Evolutionary conservation across 352 stramenopile species (phyloP), one percentile per base, ranked within the genome.

Genomic region (Phytophthora citricola): DNA sequence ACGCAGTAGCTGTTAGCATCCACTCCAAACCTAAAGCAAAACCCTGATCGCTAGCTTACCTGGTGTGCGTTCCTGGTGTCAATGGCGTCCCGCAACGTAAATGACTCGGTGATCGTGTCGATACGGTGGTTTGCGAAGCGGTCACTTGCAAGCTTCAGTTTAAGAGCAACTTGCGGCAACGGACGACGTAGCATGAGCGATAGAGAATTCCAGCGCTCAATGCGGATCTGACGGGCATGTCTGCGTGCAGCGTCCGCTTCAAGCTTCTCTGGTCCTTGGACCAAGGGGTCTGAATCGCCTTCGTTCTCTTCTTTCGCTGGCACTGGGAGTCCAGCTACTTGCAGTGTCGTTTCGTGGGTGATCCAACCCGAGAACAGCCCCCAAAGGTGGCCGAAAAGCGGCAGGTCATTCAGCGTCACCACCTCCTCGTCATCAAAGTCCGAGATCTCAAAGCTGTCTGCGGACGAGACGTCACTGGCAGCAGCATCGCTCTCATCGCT

Each of bases 341-440:
- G 15, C 12, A 93, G 52, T 5, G 69, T 90, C 4, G 86, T 92
- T 27, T 92, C 77, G 40, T 92, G 81, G 7, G 82, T 92, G 50
- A 90, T 80, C 88, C 85, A 91, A 27, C 49, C 57, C 2, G 83
- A 91, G 22, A 92, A 75, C 39, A 92, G 73, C 4, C 82, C 74
- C 87, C 86, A 92, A 5, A 92, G 63, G 46, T 91, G 89, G 71
- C 79, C 81, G 24, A 92, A 91, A 1, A 89, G 65, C 24, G 85
- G 79, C 14, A 92, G 54, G 63, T 91, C 80, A 36, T 90, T 84
- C 22, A 90, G 66, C 47, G 78, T 87, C 38, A 93, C 75, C 34
- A 89, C 73, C 56, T 89, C 79, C 12, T 93, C 80, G 5, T 92
- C 82, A 32, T 92, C 83, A 65, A 81, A 87, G 46, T 92, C 86